Evolutionary conservation across 345 rosid species (phyloP), one percentile per base, ranked within the genome.

Genomic region (Gossypium herbaceum): DNA sequence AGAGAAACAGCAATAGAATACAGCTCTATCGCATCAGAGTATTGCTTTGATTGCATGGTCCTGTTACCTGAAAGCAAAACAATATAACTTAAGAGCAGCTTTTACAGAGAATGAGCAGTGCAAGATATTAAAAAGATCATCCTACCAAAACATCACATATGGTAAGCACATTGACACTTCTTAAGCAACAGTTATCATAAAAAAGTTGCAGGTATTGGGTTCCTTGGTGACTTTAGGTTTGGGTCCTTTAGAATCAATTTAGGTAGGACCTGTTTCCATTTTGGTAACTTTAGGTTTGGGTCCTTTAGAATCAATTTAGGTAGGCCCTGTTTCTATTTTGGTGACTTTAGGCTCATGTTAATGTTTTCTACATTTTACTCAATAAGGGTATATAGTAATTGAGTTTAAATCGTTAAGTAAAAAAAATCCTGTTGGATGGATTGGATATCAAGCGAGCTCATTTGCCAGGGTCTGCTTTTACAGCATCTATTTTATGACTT

Each of bases 1-100:
- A 94, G 92, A 43, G 93, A 83, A 77, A 89, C 88, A 47, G 98
- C 96, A 77, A 84, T 79, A 76, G 94, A 80, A 87, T 94, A 94
- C 76, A 88, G 75, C 72, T 94, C 90, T 76, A 90, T 79, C 68
- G 98, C 96, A 54, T 89, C 90, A 12, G 77, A 65, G 81, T 87
- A 94, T n/a, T 62, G 81, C 85, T 86, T 86, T 45, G 84, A 85
- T 81, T 88, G 96, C 96, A 90, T 84, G 2, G 90, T 94, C 84
- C 74, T 87, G 91, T 94, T 94, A 83, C 98, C 98, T 94, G 78
- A 76, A 73, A 79, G 60, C 64, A 68, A 80, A 34, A 34, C 41
- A 34, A 71, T 16, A 78, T 56, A 72, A 74, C 75, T 48, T 68
- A 54, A 63, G 80, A 75, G 77, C 68, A 72, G 73, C 79, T 58